These are phyloP conservation scores for Aspergillus vadensis DNA, from an alignment of 2,329 filamentous ascomycete species.

Conservation along the genomic window DNA sequence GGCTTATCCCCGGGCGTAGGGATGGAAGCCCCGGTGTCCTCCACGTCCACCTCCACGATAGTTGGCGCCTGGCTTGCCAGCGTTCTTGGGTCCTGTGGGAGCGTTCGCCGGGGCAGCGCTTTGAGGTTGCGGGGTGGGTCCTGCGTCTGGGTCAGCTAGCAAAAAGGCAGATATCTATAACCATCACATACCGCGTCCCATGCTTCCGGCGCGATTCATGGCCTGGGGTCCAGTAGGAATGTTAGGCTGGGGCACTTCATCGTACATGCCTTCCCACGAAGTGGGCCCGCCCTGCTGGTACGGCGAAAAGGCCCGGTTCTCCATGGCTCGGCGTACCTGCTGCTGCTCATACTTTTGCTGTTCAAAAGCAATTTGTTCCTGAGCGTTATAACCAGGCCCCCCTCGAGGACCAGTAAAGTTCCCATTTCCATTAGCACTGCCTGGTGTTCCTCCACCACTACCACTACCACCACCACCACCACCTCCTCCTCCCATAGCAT, in stretches of 20 bases:
- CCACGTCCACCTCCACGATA: constrained; percentile 88
- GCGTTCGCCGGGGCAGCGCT: constrained; percentile 72
- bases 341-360: constrained; percentile 78
- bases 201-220: constrained; percentile 45
- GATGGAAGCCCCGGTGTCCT: constrained; percentile 73
- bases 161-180: not conserved
- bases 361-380: constrained; percentile 74
- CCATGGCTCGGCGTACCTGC: constrained; percentile 57
- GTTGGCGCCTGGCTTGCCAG: constrained; percentile 85
- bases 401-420: constrained; percentile 49
- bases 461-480: constrained; percentile 13
- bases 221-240: constrained; percentile 57
- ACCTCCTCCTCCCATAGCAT: constrained; percentile 15
- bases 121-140: constrained; percentile 47
- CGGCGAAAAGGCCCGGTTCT: constrained; percentile 43
- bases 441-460: constrained; percentile 21
- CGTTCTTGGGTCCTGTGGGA: constrained; percentile 94
- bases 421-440: constrained; percentile 32
- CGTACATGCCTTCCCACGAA: constrained; percentile 98
- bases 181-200: constrained; percentile 42
- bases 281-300: constrained; percentile 67
- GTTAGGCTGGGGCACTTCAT: constrained; percentile 85
- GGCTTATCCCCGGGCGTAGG: constrained; percentile 59
- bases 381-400: constrained; percentile 64
- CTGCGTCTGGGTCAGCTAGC: constrained; percentile 38